Percentiles rank a stretch among this genome's conserved stretches.
phyloP scores from a whole-genome alignment of 1,284 basidiomycete species.

The Stereum hirsutum region DNA sequence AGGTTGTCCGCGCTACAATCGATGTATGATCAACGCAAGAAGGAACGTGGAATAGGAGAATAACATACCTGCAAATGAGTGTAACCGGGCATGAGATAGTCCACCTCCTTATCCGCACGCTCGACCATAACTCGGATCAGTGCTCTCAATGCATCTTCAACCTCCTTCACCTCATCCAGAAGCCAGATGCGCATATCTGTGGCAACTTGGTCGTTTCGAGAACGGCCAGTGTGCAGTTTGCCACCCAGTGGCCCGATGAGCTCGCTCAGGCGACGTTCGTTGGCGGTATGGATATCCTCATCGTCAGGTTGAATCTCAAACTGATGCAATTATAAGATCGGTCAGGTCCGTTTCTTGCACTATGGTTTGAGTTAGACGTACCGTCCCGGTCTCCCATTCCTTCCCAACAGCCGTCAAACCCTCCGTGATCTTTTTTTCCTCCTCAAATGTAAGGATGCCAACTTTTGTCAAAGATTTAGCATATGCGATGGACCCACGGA shows the following conservation, averaged over 20 bases:
- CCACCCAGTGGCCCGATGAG: conserved; percentile 87
- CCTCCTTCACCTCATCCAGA: conserved; percentile 66
- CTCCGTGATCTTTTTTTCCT: conserved; percentile 65
- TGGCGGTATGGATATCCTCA: conserved; percentile 99
- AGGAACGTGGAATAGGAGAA: neutral
- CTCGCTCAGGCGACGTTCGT: conserved; percentile 91
- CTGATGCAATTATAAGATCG: conserved; percentile 24
- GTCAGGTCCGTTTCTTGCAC: neutral
- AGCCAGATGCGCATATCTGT: conserved; percentile 98
- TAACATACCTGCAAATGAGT: conserved; percentile 87
- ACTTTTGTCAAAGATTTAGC: conserved; percentile 78
- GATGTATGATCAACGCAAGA: neutral
- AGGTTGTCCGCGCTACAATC: conserved; percentile 83
- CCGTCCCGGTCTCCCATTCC: conserved; percentile 78
- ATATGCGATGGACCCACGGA: conserved; percentile 93
- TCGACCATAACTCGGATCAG: conserved; percentile 85
- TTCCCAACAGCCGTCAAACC: conserved; percentile 75
- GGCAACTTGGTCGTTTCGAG: conserved; percentile 95
- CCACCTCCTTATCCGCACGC: conserved; percentile 87
- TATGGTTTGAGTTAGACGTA: conserved; percentile 16
- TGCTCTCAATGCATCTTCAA: conserved; percentile 68
- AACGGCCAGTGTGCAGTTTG: conserved; percentile 93
- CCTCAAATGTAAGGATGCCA: conserved; percentile 72
- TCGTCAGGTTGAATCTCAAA: conserved; percentile 77
- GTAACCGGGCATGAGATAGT: conserved; percentile 90